phyloP scores from a whole-genome alignment of 768 basidiomycete genomes.

The Boletus huronensis region DNA sequence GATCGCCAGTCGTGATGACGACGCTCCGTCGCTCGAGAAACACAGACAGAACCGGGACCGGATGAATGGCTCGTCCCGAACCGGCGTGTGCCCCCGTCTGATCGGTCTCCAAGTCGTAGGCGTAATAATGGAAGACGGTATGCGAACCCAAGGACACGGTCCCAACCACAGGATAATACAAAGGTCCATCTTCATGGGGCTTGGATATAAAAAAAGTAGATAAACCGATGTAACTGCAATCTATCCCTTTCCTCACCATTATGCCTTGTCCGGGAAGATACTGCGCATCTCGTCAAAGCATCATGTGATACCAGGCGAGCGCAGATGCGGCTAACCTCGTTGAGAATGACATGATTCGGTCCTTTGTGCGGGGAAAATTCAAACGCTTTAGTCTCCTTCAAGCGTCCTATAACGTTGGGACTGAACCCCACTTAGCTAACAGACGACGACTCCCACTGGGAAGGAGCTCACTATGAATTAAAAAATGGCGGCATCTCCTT shows the following conservation, averaged over 20 bases:
- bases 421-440: conserved; percentile 38
- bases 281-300: conserved; percentile 34
- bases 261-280: conserved; percentile 92
- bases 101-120: conserved; percentile 38
- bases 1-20: conserved; percentile 63
- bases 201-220: conserved; percentile 29
- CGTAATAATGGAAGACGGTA: conserved; percentile 79
- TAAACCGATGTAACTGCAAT: conserved; percentile 5
- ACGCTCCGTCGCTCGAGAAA: conserved; percentile 85
- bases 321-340: conserved; percentile 56
- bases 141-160: conserved; percentile 90
- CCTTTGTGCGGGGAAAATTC: conserved; percentile 54
- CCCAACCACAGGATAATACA: conserved; percentile 83
- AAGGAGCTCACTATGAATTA: conserved; percentile 52
- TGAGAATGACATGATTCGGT: conserved; percentile 89
- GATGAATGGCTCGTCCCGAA: conserved; percentile 55
- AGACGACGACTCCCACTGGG: neutral
- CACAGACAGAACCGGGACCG: conserved; percentile 62
- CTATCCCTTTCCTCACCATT: conserved; percentile 52
- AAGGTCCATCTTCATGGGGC: conserved; percentile 92
- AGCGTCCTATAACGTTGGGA: conserved; percentile 72
- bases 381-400: conserved; percentile 64
- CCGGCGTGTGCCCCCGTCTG: conserved; percentile 24
- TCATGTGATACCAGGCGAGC: conserved; percentile 1
- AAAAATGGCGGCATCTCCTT: conserved; percentile 72